These are phyloP conservation scores for Backusella luteola DNA, from an alignment of 192 early-diverging fungal genomes.

Conservation along the genomic window DNA sequence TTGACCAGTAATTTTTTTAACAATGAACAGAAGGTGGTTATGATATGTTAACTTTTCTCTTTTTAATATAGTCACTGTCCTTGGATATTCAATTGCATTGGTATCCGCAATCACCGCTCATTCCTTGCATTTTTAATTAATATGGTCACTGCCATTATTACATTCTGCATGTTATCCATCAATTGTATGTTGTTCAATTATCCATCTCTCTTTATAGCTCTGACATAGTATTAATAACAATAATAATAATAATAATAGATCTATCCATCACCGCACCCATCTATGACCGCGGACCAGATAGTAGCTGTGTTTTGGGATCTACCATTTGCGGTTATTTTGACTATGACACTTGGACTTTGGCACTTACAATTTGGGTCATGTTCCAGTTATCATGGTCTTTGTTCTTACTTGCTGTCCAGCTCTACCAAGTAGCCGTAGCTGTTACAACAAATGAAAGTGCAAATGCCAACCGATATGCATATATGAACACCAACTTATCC, in stretches of 20 bases:
- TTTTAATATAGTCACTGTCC: conserved; percentile 75
- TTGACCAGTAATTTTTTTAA: conserved; percentile 76
- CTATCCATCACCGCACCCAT: conserved; percentile 5
- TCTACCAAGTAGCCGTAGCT: conserved; percentile 71
- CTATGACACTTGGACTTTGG: conserved; percentile 69
- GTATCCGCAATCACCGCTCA: conserved; percentile 80
- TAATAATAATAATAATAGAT: background rate
- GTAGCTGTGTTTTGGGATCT: conserved; percentile 56
- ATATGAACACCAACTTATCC: conserved; percentile 31
- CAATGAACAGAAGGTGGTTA: background rate
- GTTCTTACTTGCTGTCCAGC: conserved; percentile 75
- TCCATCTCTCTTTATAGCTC: background rate
- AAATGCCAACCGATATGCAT: conserved; percentile 73
- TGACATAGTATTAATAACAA: background rate
- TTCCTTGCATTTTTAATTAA: conserved; percentile 81
- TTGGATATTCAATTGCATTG: conserved; percentile 97
- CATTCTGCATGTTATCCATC: conserved; percentile 60
- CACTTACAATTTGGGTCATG: conserved; percentile 68
- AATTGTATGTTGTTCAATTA: conserved; percentile 53
- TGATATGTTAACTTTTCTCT: background rate
- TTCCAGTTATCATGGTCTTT: conserved; percentile 82
- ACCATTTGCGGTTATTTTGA: conserved; percentile 73
- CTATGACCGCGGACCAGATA: conserved; percentile 6
- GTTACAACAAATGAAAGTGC: conserved; percentile 91
- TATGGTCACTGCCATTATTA: conserved; percentile 58